Base-by-base conservation (phyloP, 2,329 filamentous ascomycete genomes). In the Cladorrhinum sp. region DNA sequence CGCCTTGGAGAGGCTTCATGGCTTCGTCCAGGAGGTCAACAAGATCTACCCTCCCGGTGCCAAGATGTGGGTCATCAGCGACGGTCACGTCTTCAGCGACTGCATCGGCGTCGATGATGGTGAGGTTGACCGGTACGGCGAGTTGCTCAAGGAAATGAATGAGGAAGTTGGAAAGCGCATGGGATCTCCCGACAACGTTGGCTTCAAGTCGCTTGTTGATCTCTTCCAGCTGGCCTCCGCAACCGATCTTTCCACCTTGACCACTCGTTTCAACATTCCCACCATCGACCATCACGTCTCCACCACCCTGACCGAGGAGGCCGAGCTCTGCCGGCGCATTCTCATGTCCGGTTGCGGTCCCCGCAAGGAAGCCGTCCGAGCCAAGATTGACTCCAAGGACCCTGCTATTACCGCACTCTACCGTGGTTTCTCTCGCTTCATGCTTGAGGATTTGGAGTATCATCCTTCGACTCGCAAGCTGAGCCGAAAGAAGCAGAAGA, bases 21-120 rank as follows among this genome's bases (percentile, higher is more conserved):
- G 50, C 1, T 65, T 65, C 33, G 58, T 64, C 33, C 51, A 62
- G 16, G 62, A 50, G 2, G 28, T 64, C 2, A 62, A 64, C 39
- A n/a, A 57, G 48, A 49, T 57, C n/a, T 57, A 57, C 24, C 16
- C 39, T 9, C 61, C 62, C 1, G 64, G 64, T 1, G 64, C 60
- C n/a, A 64, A 58, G 42, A 42, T 65, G 3, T 65, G 62, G 64
- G 52, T 65, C 46, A 62, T 65, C 60, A 65, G 64, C 51, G 64
- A 65, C 28, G 64, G 64, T 24, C 64, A 65, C 46, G 64, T 65
- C 51, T 65, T 65, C 30, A 65, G 64, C 39, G 64, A 65, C 56
- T 64, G 60, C 48, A 64, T 65, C 14, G 64, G 64, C 2, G 62
- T 65, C 6, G 57, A 65, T 42, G 64, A 65, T n/a, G 55, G 58